These are phyloP conservation scores for Cercospora berteroae DNA, from an alignment of 2,329 filamentous ascomycete species.

Conservation along the genomic window DNA sequence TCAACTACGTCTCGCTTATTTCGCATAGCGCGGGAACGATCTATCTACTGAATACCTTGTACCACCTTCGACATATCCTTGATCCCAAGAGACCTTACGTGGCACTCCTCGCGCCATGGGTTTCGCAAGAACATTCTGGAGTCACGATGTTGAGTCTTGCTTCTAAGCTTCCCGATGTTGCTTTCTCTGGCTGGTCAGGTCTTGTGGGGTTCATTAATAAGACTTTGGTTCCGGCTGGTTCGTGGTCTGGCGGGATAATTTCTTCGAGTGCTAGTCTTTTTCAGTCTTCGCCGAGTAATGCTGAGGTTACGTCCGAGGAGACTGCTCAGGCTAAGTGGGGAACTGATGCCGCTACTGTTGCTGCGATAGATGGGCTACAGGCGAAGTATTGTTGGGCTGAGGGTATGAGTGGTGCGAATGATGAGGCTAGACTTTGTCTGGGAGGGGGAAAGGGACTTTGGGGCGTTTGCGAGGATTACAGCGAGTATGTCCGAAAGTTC, in stretches of 20 bases:
- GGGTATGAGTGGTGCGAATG: conserved; percentile 38
- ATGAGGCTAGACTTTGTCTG: conserved; percentile 42
- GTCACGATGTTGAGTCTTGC: conserved; percentile 31
- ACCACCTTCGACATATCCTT: conserved; percentile 38
- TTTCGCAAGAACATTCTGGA: conserved; percentile 41
- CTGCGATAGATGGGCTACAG: conserved; percentile 25
- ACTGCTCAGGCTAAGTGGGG: conserved; percentile 31
- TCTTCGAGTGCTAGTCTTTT: conserved; percentile 26
- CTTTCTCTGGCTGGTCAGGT: conserved; percentile 36
- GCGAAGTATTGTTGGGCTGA: conserved; percentile 34
- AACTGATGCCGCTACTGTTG: conserved; percentile 26
- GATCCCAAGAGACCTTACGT: conserved; percentile 34
- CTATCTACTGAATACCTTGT: conserved; percentile 46
- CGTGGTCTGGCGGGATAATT: conserved; percentile 35
- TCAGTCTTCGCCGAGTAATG: conserved; percentile 9
- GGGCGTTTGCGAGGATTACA: conserved; percentile 41
- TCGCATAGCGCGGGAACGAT: conserved; percentile 46
- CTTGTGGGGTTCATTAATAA: conserved; percentile 37
- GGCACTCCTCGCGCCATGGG: conserved; percentile 42
- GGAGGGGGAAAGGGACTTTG: conserved; percentile 37
- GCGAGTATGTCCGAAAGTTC: conserved; percentile 26
- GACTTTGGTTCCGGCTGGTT: conserved; percentile 32
- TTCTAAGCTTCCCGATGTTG: conserved; percentile 30
- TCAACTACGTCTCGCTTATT: conserved; percentile 42
- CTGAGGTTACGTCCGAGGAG: conserved; percentile 2